A percentile compares a stretch with the other conserved stretches of the same genome.
Conservation (phyloP, 768 basidiomycete genomes). For the Austroboletus eburneus region DNA sequence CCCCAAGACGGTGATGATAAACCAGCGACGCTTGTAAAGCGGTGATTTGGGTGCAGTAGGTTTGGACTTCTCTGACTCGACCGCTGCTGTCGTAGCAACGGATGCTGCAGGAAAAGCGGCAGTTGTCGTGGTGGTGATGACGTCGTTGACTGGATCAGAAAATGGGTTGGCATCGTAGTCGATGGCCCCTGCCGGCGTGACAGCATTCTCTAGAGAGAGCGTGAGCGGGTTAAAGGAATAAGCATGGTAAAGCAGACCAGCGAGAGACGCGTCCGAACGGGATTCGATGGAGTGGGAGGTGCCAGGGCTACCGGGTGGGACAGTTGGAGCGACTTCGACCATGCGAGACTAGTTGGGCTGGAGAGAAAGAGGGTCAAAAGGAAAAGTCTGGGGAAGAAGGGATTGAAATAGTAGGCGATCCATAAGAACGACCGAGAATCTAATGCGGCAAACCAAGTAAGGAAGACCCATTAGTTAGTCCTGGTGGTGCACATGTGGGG, state of each 20-base stretch:
- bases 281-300: background rate
- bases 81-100: background rate
- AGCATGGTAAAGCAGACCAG: background rate
- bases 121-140: constrained; percentile 7
- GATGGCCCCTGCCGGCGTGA: background rate
- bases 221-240: background rate
- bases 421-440: no score
- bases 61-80: background rate
- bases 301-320: no score
- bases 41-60: constrained; percentile 28
- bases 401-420: no score
- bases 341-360: no score
- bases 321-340: no score
- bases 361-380: no score
- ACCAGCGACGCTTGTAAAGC: constrained; percentile 60
- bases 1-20: constrained; percentile 54
- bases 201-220: constrained; percentile 10
- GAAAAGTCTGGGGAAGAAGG: no score
- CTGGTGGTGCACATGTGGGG: no score
- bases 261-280: constrained; percentile 15
- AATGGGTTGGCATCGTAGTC: constrained; percentile 4
- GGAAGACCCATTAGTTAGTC: no score
- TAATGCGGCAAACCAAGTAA: no score
- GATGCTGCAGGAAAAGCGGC: background rate
- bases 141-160: constrained; percentile 9